Base-by-base conservation (phyloP, 768 basidiomycete species). In the Cyclocybe cylindracea region DNA sequence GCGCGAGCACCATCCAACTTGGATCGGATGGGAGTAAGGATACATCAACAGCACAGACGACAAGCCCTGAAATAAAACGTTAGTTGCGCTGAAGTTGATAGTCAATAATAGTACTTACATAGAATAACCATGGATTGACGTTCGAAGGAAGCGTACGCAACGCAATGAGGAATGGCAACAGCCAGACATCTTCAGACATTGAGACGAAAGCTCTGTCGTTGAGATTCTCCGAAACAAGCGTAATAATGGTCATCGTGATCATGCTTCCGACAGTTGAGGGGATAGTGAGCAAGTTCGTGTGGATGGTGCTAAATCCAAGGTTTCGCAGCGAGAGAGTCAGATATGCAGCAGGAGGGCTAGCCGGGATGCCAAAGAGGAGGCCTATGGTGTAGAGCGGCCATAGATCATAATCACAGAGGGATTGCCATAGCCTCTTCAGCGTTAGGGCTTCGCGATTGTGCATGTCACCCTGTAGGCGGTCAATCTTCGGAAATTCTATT, bases 331-430 rank as follows among this genome's bases (percentile, higher is more conserved):
- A 75, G 7, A 87, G 70, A 0, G 85, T 84, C 18, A 87, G 75
- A 59, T 88, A 88, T 0, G 75, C 73, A 2, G 62, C 57, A 2
- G 83, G 83, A 14, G 82, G 75, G 8, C 60, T 36, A 38, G 69
- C 63, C 10, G 84, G 78, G 51, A 83, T 78, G 16, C 76, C 73
- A 48, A 82, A 84, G 67, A 79, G 68, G 1, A 85, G 63, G 1
- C 82, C 80, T 7, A 84, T 65, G 29, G 83, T 71, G 61, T 88
- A 87, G 16, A 87, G 43, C 0, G 85, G 85, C 84, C 85, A 87
- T 8, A 86, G 65, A 58, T 85, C 84, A 49, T 79, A 86, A 60
- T 87, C 85, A 35, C 74, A 76, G 6, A 84, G 45, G 0, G 83
- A 80, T 6, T 64, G 67, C 78, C 80, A 85, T 4, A 86, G 61